Conservation (phyloP, 352 stramenopile genomes). For the Phytophthora nicotianae region DNA sequence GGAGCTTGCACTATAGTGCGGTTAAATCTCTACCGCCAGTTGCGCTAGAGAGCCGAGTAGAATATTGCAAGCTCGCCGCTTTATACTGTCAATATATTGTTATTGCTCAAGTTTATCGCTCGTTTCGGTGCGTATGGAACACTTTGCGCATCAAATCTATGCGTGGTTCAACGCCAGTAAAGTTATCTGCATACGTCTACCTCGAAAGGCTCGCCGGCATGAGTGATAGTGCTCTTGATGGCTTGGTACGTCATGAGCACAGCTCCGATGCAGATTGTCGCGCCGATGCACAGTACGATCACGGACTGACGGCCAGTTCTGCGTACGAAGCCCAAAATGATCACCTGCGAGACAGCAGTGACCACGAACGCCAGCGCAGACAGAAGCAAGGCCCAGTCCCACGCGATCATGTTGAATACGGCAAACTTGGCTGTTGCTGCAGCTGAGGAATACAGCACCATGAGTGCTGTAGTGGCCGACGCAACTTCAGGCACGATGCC, state of each 20-base stretch:
- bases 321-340: slow-evolving; percentile 55
- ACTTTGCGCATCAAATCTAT: too few species aligned
- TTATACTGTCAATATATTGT: slow-evolving; percentile 30
- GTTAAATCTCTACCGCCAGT: slow-evolving; percentile 1
- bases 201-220: slow-evolving; percentile 41
- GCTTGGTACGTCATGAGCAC: slow-evolving; percentile 59
- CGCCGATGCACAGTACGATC: slow-evolving; percentile 60
- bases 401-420: slow-evolving; percentile 62
- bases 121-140: too few species aligned
- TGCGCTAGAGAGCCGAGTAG: slow-evolving; percentile 10
- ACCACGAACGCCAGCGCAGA: slow-evolving; percentile 49
- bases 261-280: slow-evolving; percentile 47
- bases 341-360: slow-evolving; percentile 49
- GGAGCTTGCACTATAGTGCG: slow-evolving; percentile 15
- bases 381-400: slow-evolving; percentile 49
- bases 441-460: slow-evolving; percentile 64
- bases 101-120: slow-evolving; percentile 19
- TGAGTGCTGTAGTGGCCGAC: slow-evolving; percentile 31
- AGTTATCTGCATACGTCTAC: slow-evolving; percentile 41
- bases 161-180: not conserved
- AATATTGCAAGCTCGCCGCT: slow-evolving; percentile 13
- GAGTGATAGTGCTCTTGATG: slow-evolving; percentile 50
- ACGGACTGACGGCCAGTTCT: slow-evolving; percentile 58
- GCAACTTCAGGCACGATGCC: slow-evolving; percentile 49
- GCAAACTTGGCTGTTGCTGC: slow-evolving; percentile 61